phyloP scores from a whole-genome alignment of 768 basidiomycete species.

The Amanita pallidorosea region DNA sequence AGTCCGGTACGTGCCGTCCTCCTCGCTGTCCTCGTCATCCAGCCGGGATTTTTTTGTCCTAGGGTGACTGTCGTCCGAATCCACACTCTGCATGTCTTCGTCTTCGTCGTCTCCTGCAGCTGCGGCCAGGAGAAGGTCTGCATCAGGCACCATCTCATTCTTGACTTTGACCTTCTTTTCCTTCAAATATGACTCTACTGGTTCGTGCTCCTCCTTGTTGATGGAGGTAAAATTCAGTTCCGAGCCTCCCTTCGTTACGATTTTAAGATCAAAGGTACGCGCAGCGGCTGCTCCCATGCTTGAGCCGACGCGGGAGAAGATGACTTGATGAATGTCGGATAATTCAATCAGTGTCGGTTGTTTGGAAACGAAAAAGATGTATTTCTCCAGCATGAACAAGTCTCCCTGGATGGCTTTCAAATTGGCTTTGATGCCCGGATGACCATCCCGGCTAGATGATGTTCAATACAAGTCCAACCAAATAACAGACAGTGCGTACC shows the following conservation, averaged over 20 bases:
- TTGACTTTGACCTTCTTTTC: slow-evolving; percentile 90
- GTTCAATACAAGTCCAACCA: background rate
- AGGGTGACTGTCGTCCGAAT: slow-evolving; percentile 57
- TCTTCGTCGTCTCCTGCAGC: slow-evolving; percentile 62
- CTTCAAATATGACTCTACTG: slow-evolving; percentile 74
- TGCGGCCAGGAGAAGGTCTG: slow-evolving; percentile 60
- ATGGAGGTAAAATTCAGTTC: slow-evolving; percentile 89
- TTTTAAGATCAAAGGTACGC: slow-evolving; percentile 88
- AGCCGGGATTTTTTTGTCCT: slow-evolving; percentile 28
- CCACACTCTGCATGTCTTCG: slow-evolving; percentile 77
- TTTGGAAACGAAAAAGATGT: slow-evolving; percentile 96
- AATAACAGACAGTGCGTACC: slow-evolving; percentile 28
- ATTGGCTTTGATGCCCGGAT: slow-evolving; percentile 95
- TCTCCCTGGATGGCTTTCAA: slow-evolving; percentile 95
- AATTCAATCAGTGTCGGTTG: slow-evolving; percentile 87
- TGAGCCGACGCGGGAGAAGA: slow-evolving; percentile 90
- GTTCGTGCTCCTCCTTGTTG: slow-evolving; percentile 91
- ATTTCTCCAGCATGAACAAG: slow-evolving; percentile 96
- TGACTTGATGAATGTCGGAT: slow-evolving; percentile 78
- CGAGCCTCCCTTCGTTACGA: slow-evolving; percentile 74
- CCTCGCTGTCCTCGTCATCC: slow-evolving; percentile 68
- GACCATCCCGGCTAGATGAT: slow-evolving; percentile 62
- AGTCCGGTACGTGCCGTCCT: slow-evolving; percentile 37
- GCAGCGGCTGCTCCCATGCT: slow-evolving; percentile 75
- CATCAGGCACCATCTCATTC: slow-evolving; percentile 91